A percentile compares a stretch with the other conserved stretches of the same genome.
These are phyloP conservation scores for Trichoderma sp. DNA, from an alignment of 2,329 filamentous ascomycete genomes.

Conservation along the genomic window DNA sequence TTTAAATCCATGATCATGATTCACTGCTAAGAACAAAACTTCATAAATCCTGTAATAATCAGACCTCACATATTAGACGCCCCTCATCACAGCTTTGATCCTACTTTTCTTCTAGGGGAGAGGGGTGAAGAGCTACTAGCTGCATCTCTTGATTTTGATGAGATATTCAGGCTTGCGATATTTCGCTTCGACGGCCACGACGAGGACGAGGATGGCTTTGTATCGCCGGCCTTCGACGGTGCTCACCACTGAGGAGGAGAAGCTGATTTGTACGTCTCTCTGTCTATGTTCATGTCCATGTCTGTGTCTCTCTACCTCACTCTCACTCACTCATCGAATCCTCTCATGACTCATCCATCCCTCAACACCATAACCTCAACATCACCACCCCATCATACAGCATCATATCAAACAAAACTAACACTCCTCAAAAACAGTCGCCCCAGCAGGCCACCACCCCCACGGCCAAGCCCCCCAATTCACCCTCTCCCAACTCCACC, in stretches of 20 bases:
- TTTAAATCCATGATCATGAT: neutral
- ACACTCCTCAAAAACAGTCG: conserved; percentile 43
- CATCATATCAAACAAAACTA: neutral
- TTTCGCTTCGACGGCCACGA: conserved; percentile 23
- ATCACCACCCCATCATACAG: neutral
- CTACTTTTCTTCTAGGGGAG: neutral
- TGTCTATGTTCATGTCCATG: no score
- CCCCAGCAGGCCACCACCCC: conserved; percentile 57
- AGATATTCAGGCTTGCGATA: conserved; percentile 21
- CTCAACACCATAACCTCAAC: neutral
- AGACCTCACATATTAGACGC: no score
- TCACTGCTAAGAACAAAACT: no score
- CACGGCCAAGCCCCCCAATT: conserved; percentile 73
- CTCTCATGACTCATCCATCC: neutral
- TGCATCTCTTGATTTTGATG: conserved; percentile 26
- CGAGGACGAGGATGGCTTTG: conserved; percentile 42
- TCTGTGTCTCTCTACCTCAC: neutral
- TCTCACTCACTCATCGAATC: neutral
- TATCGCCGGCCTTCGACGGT: conserved; percentile 25
- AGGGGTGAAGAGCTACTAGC: no score
- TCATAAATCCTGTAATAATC: no score
- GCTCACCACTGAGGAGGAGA: conserved; percentile 31
- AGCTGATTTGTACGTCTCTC: conserved; percentile 46
- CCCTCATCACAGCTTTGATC: neutral
- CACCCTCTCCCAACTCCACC: conserved; percentile 59